phyloP scores from a whole-genome alignment of 768 basidiomycete species.

The Dentipellis fragilis region DNA sequence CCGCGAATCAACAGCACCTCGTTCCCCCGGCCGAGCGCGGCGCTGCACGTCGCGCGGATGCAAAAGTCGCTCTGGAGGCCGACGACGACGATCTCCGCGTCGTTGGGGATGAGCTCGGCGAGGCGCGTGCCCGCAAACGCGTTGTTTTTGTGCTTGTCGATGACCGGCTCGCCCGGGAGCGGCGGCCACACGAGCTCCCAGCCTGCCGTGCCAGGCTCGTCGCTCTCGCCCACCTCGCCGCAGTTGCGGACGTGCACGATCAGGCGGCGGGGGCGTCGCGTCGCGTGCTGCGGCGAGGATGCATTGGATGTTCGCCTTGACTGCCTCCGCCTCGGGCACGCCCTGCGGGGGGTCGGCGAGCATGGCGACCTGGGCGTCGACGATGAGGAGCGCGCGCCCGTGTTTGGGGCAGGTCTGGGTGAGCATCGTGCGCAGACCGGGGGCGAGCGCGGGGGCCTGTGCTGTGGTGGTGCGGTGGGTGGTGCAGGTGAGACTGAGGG shows the following conservation, averaged over 20 bases:
- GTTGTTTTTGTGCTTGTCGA: constrained; percentile 47
- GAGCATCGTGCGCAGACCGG: not conserved
- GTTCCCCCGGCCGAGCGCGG: constrained; percentile 55
- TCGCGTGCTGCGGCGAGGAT: constrained; percentile 26
- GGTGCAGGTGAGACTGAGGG: not conserved
- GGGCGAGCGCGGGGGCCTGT: not conserved
- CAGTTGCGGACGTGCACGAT: constrained; percentile 63
- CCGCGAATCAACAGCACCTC: constrained; percentile 53
- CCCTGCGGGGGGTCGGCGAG: constrained; percentile 37
- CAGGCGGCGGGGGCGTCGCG: constrained; percentile 33
- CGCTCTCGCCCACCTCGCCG: constrained; percentile 51
- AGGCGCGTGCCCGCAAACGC: constrained; percentile 50
- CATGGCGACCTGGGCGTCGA: constrained; percentile 47
- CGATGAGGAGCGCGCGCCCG: constrained; percentile 43
- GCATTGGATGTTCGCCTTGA: constrained; percentile 36
- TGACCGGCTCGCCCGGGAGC: constrained; percentile 37
- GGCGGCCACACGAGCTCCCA: constrained; percentile 55
- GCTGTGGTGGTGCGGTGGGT: not conserved
- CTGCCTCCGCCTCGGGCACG: constrained; percentile 34
- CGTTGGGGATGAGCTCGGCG: constrained; percentile 34
- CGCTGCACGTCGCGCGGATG: constrained; percentile 40
- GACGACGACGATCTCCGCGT: constrained; percentile 55
- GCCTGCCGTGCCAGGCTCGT: constrained; percentile 43
- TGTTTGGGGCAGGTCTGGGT: constrained; percentile 4
- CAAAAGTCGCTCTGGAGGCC: constrained; percentile 65